Evolutionary conservation across 176 grass and related monocot genomes (phyloP).

Genomic region (Oryza punctata): DNA sequence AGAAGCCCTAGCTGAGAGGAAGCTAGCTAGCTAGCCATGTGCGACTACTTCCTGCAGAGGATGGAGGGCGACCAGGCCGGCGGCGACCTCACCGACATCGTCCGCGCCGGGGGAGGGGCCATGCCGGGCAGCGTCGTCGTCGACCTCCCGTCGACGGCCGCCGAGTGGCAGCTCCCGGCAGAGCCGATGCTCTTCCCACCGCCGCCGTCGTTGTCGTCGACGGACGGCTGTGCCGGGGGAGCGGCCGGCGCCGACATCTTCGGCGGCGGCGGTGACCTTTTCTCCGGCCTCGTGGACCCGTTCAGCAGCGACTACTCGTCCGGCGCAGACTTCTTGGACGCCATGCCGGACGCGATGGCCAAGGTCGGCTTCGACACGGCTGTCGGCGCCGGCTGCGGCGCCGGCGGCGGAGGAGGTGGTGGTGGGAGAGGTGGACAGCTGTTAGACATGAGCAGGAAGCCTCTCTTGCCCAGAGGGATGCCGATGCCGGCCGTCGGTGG

Average conservation of each 20-base stretch:
- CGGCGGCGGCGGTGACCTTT: conserved; percentile 50
- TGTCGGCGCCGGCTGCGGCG: background rate
- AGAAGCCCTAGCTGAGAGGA: conserved; percentile 39
- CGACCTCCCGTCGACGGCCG: conserved; percentile 41
- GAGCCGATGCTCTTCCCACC: conserved; percentile 43
- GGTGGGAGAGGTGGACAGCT: background rate
- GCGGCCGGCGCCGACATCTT: conserved; percentile 13
- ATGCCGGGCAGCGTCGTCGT: conserved; percentile 24
- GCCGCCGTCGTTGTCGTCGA: conserved; percentile 6
- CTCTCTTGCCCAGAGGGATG: conserved; percentile 51
- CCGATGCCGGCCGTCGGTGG: conserved; percentile 44
- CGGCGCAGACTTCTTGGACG: conserved; percentile 45
- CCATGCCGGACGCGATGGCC: conserved; percentile 34
- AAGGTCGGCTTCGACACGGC: conserved; percentile 53
- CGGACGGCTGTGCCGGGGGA: background rate
- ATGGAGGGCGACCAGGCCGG: conserved; percentile 59
- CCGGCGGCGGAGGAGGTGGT: background rate
- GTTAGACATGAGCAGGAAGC: conserved; percentile 50
- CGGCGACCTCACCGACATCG: conserved; percentile 59
- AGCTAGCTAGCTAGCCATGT: conserved; percentile 31
- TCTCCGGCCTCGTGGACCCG: conserved; percentile 62
- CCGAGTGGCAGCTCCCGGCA: conserved; percentile 48
- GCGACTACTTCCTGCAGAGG: conserved; percentile 64
- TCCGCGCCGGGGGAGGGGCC: conserved; percentile 47
- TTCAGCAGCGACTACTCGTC: conserved; percentile 56